phyloP scores from a whole-genome alignment of 225 moss, liverwort and hornwort genomes.

The Thuidium tamariscinum region DNA sequence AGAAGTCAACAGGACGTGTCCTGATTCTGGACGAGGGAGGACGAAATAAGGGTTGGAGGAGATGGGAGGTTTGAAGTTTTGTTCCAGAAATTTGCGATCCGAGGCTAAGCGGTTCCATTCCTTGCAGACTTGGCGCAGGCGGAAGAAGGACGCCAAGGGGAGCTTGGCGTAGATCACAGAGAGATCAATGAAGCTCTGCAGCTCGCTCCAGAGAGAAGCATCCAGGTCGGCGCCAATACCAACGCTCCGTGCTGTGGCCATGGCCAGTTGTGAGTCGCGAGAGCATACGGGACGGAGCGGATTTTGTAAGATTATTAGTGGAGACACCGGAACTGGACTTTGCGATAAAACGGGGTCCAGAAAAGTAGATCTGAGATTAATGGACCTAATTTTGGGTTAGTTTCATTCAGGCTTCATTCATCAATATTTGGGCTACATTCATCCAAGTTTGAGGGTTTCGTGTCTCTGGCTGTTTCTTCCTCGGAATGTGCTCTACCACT shows the following conservation, averaged over 20 bases:
- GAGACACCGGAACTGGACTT: neutral
- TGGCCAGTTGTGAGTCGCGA: neutral
- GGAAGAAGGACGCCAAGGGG: too few relatives aligned
- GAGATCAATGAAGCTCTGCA: neutral
- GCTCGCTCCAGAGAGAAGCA: neutral
- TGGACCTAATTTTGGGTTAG: neutral
- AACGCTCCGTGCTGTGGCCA: neutral
- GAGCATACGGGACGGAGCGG: too few relatives aligned
- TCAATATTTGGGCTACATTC: neutral
- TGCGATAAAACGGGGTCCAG: accelerated
- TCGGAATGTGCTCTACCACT: too few relatives aligned
- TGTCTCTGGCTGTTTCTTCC: neutral
- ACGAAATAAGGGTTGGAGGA: neutral
- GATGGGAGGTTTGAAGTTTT: neutral
- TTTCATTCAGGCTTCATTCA: neutral
- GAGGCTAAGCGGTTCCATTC: too few relatives aligned
- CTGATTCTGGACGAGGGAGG: neutral
- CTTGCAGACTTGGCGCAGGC: too few relatives aligned
- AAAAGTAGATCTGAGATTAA: neutral
- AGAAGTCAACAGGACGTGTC: neutral
- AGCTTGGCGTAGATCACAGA: neutral
- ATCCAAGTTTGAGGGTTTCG: neutral
- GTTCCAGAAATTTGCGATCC: too few relatives aligned
- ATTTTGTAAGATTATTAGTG: neutral
- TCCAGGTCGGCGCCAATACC: neutral